Conservation (phyloP, 306 rosid genomes). For the Geum urbanum region DNA sequence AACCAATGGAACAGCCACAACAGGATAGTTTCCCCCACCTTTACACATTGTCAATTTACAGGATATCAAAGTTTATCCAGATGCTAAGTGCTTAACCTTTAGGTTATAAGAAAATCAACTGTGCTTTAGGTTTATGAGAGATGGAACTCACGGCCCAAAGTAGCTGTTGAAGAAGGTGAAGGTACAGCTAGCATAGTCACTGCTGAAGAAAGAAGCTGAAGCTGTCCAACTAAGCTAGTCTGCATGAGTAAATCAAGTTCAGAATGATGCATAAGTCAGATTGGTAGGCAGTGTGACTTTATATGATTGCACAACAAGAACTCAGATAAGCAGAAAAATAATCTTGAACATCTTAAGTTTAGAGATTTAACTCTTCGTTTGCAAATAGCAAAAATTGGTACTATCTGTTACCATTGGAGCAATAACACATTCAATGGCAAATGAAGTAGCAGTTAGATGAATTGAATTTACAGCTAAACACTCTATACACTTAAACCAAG, state of each 20-base stretch:
- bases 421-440: background rate
- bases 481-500: background rate
- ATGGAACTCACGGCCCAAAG: constrained; percentile 90
- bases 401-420: constrained; percentile 1
- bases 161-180: constrained; percentile 86
- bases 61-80: constrained; percentile 6
- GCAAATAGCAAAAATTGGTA: background rate
- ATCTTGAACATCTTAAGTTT: background rate
- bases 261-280: constrained; percentile 13
- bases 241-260: constrained; percentile 40
- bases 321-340: background rate
- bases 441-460: constrained; percentile 1
- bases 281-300: background rate
- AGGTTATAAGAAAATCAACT: constrained; percentile 26
- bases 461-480: background rate
- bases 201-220: constrained; percentile 94
- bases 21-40: constrained; percentile 97
- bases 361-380: background rate
- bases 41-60: constrained; percentile 32
- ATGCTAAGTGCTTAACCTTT: constrained; percentile 11
- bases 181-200: constrained; percentile 92
- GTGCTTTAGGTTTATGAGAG: constrained; percentile 28
- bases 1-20: constrained; percentile 93
- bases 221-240: constrained; percentile 93
- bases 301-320: background rate